These are phyloP conservation scores for Vanrija sp. DNA, from an alignment of 1,284 basidiomycete species.

Conservation along the genomic window DNA sequence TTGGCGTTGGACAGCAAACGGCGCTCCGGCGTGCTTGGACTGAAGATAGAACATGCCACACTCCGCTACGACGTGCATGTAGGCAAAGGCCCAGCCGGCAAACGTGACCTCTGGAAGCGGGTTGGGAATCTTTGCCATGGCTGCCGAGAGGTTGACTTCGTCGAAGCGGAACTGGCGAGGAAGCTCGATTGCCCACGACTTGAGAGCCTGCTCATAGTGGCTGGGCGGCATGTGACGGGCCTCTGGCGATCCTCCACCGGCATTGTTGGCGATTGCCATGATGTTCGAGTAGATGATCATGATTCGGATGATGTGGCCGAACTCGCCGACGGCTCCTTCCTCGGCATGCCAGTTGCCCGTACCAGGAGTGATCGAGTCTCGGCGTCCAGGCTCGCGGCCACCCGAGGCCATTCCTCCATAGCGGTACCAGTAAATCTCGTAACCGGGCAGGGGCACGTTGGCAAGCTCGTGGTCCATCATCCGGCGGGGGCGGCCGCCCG, in stretches of 20 bases:
- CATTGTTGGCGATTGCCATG: slow-evolving; percentile 35
- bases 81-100: slow-evolving; percentile 49
- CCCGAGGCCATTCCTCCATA: slow-evolving; percentile 35
- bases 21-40: slow-evolving; percentile 29
- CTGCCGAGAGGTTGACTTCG: slow-evolving; percentile 46
- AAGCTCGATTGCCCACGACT: slow-evolving; percentile 48
- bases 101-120: slow-evolving; percentile 36
- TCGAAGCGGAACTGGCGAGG: slow-evolving; percentile 49
- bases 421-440: slow-evolving; percentile 39
- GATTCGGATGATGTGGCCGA: slow-evolving; percentile 48
- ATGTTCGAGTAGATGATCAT: slow-evolving; percentile 37
- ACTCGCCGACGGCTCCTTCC: slow-evolving; percentile 45
- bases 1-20: slow-evolving; percentile 40
- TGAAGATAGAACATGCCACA: slow-evolving; percentile 52
- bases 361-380: slow-evolving; percentile 32
- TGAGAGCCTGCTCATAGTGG: slow-evolving; percentile 37
- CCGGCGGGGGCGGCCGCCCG: slow-evolving; percentile 36
- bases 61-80: slow-evolving; percentile 52
- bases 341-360: slow-evolving; percentile 38
- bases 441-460: slow-evolving; percentile 40
- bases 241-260: slow-evolving; percentile 15
- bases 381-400: slow-evolving; percentile 27
- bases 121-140: slow-evolving; percentile 37
- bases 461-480: slow-evolving; percentile 39
- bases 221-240: slow-evolving; percentile 12